These are phyloP conservation scores for Neofusicoccum kwambonambiense DNA, from an alignment of 2,329 filamentous ascomycete genomes.

Conservation along the genomic window DNA sequence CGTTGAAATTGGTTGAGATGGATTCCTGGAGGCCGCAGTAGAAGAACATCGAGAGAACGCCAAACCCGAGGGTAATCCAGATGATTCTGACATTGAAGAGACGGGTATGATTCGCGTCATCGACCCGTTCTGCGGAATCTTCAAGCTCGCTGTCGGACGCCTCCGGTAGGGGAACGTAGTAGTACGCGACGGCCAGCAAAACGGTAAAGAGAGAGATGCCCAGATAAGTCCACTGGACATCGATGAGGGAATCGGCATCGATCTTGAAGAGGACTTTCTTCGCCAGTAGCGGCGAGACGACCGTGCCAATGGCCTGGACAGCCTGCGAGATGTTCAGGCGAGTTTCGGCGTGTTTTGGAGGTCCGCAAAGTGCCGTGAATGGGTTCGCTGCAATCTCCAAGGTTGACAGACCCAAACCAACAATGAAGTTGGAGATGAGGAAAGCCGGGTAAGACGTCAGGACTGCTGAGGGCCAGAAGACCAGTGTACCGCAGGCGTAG, in stretches of 20 bases:
- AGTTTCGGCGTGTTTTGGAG: conserved; percentile 59
- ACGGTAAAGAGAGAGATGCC: conserved; percentile 62
- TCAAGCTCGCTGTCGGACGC: conserved; percentile 61
- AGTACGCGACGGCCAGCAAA: conserved; percentile 58
- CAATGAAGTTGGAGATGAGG: conserved; percentile 62
- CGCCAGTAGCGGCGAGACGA: conserved; percentile 60
- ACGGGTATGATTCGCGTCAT: conserved; percentile 46
- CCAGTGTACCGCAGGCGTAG: conserved; percentile 61
- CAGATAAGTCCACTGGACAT: conserved; percentile 65
- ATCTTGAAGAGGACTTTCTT: conserved; percentile 57
- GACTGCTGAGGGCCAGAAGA: conserved; percentile 66
- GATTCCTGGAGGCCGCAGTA: conserved; percentile 63
- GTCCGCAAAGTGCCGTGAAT: conserved; percentile 62
- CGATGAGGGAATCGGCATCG: conserved; percentile 53
- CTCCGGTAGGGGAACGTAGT: conserved; percentile 62
- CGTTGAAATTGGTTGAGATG: conserved; percentile 48
- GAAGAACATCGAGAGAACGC: conserved; percentile 56
- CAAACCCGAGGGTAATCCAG: conserved; percentile 57
- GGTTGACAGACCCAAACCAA: conserved; percentile 59
- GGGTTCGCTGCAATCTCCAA: conserved; percentile 62
- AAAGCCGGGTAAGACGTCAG: conserved; percentile 61
- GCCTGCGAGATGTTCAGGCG: conserved; percentile 61
- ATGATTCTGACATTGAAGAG: conserved; percentile 47
- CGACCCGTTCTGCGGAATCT: conserved; percentile 52
- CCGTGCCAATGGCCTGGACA: conserved; percentile 60